Evolutionary conservation across 164 flowering plant species (phyloP).

Genomic region (Vitis amurensis): DNA sequence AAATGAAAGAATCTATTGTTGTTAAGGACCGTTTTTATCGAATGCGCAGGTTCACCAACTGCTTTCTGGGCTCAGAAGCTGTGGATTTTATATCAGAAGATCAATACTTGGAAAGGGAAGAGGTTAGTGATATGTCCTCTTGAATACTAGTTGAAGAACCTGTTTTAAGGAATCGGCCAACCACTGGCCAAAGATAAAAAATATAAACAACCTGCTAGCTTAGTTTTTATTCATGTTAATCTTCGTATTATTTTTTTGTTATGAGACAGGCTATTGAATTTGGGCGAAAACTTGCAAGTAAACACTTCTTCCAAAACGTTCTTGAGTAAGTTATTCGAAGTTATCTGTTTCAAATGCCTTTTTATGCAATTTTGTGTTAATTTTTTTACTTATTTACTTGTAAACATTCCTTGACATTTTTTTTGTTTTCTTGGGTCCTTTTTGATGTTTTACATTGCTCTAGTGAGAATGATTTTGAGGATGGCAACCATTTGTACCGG

Average conservation of each 20-base stretch:
- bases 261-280: conserved; percentile 65
- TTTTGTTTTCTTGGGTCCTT: background rate
- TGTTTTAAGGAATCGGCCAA: too few species aligned
- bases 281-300: conserved; percentile 67
- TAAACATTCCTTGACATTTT: background rate
- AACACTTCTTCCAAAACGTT: conserved; percentile 69
- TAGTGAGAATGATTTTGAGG: conserved; percentile 83
- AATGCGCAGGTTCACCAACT: conserved; percentile 69
- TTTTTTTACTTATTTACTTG: background rate
- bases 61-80: conserved; percentile 84
- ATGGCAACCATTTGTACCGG: conserved; percentile 78
- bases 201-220: background rate
- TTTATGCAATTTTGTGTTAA: conserved; percentile 4
- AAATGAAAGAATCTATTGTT: conserved; percentile 63
- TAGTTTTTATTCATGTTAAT: background rate
- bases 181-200: too few species aligned
- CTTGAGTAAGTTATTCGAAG: conserved; percentile 57
- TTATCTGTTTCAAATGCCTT: background rate
- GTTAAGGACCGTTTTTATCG: conserved; percentile 76
- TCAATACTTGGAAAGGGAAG: conserved; percentile 78
- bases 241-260: background rate
- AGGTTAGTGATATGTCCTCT: conserved; percentile 40
- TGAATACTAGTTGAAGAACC: too few species aligned
- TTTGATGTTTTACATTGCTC: conserved; percentile 12
- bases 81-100: conserved; percentile 80